Conservation (phyloP, 2,329 filamentous ascomycete genomes). For the Cylindrodendrum hubeiense region DNA sequence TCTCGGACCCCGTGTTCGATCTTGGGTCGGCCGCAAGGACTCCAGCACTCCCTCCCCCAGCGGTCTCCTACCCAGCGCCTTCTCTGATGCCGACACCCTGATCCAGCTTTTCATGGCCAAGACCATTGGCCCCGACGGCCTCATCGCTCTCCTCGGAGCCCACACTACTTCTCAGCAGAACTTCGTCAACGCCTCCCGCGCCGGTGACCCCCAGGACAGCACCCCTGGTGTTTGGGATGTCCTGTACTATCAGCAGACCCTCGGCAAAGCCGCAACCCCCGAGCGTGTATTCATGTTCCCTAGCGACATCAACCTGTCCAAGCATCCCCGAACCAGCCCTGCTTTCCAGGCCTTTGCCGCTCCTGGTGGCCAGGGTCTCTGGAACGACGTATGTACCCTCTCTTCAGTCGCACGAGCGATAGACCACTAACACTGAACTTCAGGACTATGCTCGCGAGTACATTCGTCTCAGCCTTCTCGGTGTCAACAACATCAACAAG, state of each 20-base stretch:
- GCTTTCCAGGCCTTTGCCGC: slow-evolving; percentile 55
- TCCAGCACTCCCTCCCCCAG: slow-evolving; percentile 52
- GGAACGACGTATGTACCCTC: slow-evolving; percentile 54
- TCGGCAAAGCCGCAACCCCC: slow-evolving; percentile 45
- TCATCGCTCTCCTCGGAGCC: slow-evolving; percentile 67
- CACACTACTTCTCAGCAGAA: slow-evolving; percentile 65
- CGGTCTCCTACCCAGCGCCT: slow-evolving; percentile 57
- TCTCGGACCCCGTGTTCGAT: slow-evolving; percentile 60
- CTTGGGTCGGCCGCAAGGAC: slow-evolving; percentile 65
- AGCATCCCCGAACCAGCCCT: slow-evolving; percentile 50
- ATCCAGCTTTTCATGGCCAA: slow-evolving; percentile 64
- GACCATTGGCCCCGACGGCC: slow-evolving; percentile 63
- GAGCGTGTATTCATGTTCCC: slow-evolving; percentile 56
- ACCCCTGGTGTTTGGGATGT: slow-evolving; percentile 67
- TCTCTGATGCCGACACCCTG: slow-evolving; percentile 60
- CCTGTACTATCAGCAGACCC: slow-evolving; percentile 60
- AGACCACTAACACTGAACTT: slow-evolving; percentile 6
- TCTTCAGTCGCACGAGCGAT: neutral
- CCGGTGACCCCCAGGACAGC: slow-evolving; percentile 62
- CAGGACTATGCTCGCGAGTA: slow-evolving; percentile 66
- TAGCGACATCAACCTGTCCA: slow-evolving; percentile 55
- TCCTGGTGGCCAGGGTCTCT: slow-evolving; percentile 50
- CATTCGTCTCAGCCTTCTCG: slow-evolving; percentile 65
- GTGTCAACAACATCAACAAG: slow-evolving; percentile 68
- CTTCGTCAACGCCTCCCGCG: slow-evolving; percentile 54